These are phyloP conservation scores for Cladobotryum protrusum DNA, from an alignment of 2,329 filamentous ascomycete species.

Conservation along the genomic window DNA sequence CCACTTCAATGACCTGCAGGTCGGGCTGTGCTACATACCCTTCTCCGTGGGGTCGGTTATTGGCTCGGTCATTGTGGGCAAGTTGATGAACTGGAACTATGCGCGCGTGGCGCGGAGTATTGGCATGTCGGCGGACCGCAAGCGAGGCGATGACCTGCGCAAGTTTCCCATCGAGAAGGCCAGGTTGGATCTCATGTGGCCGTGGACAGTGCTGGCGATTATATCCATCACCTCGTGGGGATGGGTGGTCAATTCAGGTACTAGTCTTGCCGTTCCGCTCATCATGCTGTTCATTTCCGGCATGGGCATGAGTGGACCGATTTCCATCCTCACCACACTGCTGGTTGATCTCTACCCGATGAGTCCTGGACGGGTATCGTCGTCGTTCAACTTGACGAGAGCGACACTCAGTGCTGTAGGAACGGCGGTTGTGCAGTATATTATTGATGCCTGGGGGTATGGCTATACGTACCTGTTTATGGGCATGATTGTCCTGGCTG, in stretches of 20 bases:
- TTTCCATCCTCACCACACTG: conserved; percentile 35
- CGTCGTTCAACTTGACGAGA: no score
- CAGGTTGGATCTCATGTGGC: conserved; percentile 30
- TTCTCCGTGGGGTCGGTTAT: no score
- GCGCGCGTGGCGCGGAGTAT: conserved; percentile 43
- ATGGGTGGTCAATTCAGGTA: conserved; percentile 34
- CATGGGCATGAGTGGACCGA: conserved; percentile 31
- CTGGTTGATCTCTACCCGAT: conserved; percentile 37
- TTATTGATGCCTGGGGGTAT: no score
- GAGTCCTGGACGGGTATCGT: no score
- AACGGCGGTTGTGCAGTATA: no score
- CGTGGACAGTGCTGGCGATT: conserved; percentile 38
- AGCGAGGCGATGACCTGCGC: conserved; percentile 31
- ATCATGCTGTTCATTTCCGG: conserved; percentile 34
- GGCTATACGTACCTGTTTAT: no score
- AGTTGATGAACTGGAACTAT: conserved; percentile 57
- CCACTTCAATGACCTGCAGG: no score
- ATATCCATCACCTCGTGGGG: conserved; percentile 36
- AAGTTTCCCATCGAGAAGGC: conserved; percentile 33
- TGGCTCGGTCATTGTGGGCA: conserved; percentile 33
- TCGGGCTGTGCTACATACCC: no score
- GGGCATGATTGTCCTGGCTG: no score
- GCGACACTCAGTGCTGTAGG: no score
- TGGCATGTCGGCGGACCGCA: conserved; percentile 42
- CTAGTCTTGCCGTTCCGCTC: conserved; percentile 34